Evolutionary conservation across 2,329 filamentous ascomycete species (phyloP).

Genomic region (Orbilia brochopaga): DNA sequence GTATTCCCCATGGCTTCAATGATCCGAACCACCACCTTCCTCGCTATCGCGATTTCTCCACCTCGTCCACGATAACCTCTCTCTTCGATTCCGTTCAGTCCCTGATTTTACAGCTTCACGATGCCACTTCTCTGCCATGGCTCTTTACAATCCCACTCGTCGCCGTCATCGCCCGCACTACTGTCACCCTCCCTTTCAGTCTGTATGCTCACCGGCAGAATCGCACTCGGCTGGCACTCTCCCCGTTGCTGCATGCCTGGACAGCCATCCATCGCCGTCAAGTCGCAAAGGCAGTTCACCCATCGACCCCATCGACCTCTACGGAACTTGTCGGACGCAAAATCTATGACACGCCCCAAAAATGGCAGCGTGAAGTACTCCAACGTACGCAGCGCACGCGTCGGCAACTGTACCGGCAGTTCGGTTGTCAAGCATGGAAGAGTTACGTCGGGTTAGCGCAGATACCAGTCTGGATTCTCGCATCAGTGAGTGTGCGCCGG

Average conservation of each 20-base stretch:
- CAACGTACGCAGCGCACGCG: conserved; percentile 36
- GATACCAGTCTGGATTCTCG: conserved; percentile 53
- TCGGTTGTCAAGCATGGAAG: conserved; percentile 53
- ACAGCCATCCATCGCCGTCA: conserved; percentile 26
- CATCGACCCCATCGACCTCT: not conserved
- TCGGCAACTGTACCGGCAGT: conserved; percentile 49
- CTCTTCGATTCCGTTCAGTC: conserved; percentile 25
- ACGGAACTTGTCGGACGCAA: conserved; percentile 18
- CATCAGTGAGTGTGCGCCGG: conserved; percentile 50
- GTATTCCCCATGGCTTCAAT: conserved; percentile 7
- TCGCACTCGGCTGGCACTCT: conserved; percentile 43
- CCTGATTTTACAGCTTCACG: conserved; percentile 52
- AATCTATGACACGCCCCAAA: conserved; percentile 33
- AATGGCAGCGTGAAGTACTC: conserved; percentile 50
- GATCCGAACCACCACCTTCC: conserved; percentile 6
- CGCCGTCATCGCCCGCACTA: conserved; percentile 52
- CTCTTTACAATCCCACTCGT: conserved; percentile 52
- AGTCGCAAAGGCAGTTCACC: conserved; percentile 19
- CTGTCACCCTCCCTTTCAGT: conserved; percentile 52
- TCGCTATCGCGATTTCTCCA: conserved; percentile 25
- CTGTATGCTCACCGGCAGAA: conserved; percentile 52
- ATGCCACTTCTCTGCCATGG: conserved; percentile 52
- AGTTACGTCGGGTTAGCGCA: conserved; percentile 51
- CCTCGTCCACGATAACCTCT: conserved; percentile 30
- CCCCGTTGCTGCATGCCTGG: conserved; percentile 52